Percentiles rank a stretch among this genome's conserved stretches.
Conservation (phyloP, 2,329 filamentous ascomycete species). For the Xylaria digitata region DNA sequence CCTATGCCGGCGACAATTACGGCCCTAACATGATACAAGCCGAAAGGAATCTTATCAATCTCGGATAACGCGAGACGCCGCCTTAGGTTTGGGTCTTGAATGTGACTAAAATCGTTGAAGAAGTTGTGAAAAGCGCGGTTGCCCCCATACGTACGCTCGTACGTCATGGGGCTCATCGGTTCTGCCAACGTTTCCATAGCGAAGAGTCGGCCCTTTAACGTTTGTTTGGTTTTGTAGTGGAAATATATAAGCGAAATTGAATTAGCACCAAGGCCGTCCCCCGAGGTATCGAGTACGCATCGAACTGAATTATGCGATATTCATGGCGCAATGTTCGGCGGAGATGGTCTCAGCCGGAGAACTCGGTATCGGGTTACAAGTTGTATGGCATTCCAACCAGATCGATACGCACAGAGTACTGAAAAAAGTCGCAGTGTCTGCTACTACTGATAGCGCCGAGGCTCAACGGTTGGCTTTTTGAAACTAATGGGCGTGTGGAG, state of each 20-base stretch:
- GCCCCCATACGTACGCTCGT: conserved; percentile 65
- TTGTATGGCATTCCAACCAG: conserved; percentile 5
- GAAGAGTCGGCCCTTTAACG: conserved; percentile 1
- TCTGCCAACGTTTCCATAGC: conserved; percentile 56
- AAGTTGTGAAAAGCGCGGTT: conserved; percentile 81
- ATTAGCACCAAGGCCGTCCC: conserved; percentile 18
- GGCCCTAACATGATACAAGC: conserved; percentile 80
- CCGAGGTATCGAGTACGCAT: conserved; percentile 22
- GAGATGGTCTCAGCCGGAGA: conserved; percentile 16
- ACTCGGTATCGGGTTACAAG: not conserved
- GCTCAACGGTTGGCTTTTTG: not conserved
- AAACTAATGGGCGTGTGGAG: conserved; percentile 2
- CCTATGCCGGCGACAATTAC: conserved; percentile 82
- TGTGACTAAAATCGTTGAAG: conserved; percentile 74
- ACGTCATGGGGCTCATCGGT: conserved; percentile 52
- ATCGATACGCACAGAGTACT: not conserved
- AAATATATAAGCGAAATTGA: not conserved
- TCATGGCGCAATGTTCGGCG: conserved; percentile 29
- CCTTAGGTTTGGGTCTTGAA: conserved; percentile 79
- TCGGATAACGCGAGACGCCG: conserved; percentile 80
- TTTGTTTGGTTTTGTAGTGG: conserved; percentile 10
- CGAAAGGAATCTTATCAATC: conserved; percentile 82
- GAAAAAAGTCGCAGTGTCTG: not conserved
- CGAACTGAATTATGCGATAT: conserved; percentile 21
- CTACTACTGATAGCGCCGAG: not conserved